Evolutionary conservation across 495 filamentous ascomycete genomes (phyloP).

Genomic region (Bacidia rubella): DNA sequence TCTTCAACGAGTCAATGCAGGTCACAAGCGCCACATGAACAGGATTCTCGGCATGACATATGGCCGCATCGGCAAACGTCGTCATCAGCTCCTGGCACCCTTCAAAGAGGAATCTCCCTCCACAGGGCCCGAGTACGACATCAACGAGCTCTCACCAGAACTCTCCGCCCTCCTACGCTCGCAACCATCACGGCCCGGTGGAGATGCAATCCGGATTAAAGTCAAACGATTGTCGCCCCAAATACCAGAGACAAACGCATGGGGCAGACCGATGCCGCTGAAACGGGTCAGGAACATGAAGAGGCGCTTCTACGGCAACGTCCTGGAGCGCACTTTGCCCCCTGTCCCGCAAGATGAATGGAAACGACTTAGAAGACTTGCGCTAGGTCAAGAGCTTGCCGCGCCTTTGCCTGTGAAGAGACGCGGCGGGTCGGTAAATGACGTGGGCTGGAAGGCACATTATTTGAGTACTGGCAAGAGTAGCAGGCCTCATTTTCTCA

Average conservation of each 20-base stretch:
- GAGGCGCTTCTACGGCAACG: constrained; percentile 42
- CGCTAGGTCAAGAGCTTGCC: constrained; percentile 29
- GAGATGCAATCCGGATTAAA: neutral
- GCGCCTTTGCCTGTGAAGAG: neutral
- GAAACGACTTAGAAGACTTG: constrained; percentile 43
- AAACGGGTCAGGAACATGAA: constrained; percentile 44
- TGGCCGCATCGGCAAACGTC: constrained; percentile 57
- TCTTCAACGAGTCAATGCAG: constrained; percentile 49
- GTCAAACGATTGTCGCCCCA: constrained; percentile 32
- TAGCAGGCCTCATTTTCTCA: neutral
- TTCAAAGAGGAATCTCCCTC: constrained; percentile 31
- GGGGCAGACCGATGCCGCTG: constrained; percentile 42
- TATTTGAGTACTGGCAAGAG: neutral
- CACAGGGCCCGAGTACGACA: constrained; percentile 18
- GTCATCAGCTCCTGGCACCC: constrained; percentile 43
- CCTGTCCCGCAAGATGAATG: constrained; percentile 59
- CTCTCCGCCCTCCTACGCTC: constrained; percentile 25
- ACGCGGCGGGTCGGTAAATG: neutral
- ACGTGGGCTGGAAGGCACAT: neutral
- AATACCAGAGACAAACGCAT: constrained; percentile 49
- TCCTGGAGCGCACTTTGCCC: constrained; percentile 47
- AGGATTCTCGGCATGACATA: constrained; percentile 55
- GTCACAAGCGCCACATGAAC: constrained; percentile 45
- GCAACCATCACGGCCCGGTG: constrained; percentile 17
- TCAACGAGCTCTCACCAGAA: constrained; percentile 20